Percentiles rank a stretch among this genome's conserved stretches.
Evolutionary conservation across 2,329 filamentous ascomycete species (phyloP).

Genomic region (Bipolaris bicolor): DNA sequence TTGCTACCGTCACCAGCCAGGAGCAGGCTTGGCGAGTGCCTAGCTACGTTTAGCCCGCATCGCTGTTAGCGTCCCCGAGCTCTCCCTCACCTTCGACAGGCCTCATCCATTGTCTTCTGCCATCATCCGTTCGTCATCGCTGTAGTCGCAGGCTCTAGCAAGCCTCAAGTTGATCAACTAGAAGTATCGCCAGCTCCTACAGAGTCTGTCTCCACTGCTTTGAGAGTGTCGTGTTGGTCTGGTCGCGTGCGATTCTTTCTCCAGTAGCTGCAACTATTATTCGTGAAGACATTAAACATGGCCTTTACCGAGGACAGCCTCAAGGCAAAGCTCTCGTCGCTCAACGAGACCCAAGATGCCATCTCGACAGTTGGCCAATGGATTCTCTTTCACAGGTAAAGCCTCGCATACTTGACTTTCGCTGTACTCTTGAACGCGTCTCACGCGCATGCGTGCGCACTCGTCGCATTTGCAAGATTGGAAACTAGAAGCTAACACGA

Average conservation of each 20-base stretch:
- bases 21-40: slow-evolving; percentile 24
- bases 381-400: slow-evolving; percentile 98
- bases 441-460: background rate
- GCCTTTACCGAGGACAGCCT: slow-evolving; percentile 96
- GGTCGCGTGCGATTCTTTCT: slow-evolving; percentile 31
- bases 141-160: slow-evolving; percentile 21
- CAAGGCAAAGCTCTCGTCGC: slow-evolving; percentile 87
- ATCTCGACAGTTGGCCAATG: slow-evolving; percentile 97
- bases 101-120: slow-evolving; percentile 15
- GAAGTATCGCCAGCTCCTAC: slow-evolving; percentile 13
- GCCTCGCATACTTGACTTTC: slow-evolving; percentile 7
- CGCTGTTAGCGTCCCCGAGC: slow-evolving; percentile 30
- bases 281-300: slow-evolving; percentile 61
- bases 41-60: slow-evolving; percentile 30
- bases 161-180: slow-evolving; percentile 10
- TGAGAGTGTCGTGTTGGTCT: slow-evolving; percentile 14
- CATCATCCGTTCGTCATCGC: slow-evolving; percentile 29
- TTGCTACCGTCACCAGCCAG: slow-evolving; percentile 21
- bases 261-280: slow-evolving; percentile 21
- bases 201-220: slow-evolving; percentile 1
- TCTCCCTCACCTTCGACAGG: slow-evolving; percentile 18
- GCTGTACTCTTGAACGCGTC: slow-evolving; percentile 1
- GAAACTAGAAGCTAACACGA: slow-evolving; percentile 25
- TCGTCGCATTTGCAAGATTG: slow-evolving; percentile 1
- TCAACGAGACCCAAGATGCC: slow-evolving; percentile 97